Base-by-base conservation (phyloP, 2,329 filamentous ascomycete genomes). In the Mycocentrospora acerina region DNA sequence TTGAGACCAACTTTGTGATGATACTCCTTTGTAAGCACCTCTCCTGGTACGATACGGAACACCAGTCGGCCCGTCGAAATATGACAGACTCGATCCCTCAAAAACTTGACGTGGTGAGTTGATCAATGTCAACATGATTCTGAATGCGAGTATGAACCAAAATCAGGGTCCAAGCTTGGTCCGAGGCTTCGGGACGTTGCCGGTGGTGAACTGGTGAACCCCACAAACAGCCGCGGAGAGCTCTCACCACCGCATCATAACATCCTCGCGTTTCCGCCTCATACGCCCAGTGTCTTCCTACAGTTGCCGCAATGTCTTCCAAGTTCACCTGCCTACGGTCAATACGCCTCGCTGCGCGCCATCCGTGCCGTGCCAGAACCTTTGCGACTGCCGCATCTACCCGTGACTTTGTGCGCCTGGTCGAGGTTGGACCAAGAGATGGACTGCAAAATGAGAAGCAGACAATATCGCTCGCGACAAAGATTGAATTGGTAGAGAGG, bases 381-480 rank as follows among this genome's bases (percentile, higher is more conserved):
- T 62, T 64, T 46, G 62, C 62, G 27, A 60, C 64, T 24, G 51
- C 63, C 40, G 51, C 61, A n/a, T 40, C 53, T 51, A 60, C 42
- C 51, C 57, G 59, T 35, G 71, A 75, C 51, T 63, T 70, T 46
- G 73, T 80, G 26, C 71, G 76, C 27, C 82, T 94, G 26, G 83
- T 93, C 46, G 88, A 94, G 71, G 88, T 94, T 46, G 88, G 87
- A 7, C 88, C 88, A 24, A 78, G 88, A 50, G 88, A 94, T 71
- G 88, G 88, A n/a, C 71, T 94, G 36, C 88, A 95, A 64, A 94
- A 93, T 61, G 86, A 93, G 71, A 86, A 86, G 69, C 79, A 74
- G 48, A 75, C 75, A 18, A 85, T 94, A 48, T 74, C 86, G 0
- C 72, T 88, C 9, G 73, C 76, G 6, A 89, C 83, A 2, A 94